These are phyloP conservation scores for Verticillium longisporum DNA, from an alignment of 2,329 filamentous ascomycete species.

Conservation along the genomic window DNA sequence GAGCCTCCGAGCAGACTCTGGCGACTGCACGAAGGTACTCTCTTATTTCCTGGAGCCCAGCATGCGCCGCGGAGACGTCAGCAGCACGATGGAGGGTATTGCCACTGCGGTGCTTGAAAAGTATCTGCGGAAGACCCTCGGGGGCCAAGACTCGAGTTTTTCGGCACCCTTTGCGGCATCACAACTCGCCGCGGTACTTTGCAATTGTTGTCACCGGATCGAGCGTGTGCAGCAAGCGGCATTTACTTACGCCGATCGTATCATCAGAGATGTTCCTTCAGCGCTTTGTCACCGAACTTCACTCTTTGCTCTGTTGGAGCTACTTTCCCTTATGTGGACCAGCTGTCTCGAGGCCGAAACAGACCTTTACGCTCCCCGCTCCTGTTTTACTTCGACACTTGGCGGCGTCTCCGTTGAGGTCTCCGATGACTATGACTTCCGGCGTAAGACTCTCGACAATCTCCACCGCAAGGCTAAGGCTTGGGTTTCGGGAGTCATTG, in stretches of 20 bases:
- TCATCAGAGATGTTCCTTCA: conserved; percentile 79
- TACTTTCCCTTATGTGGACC: conserved; percentile 90
- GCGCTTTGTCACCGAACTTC: conserved; percentile 85
- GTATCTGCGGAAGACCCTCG: conserved; percentile 71
- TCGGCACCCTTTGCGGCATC: conserved; percentile 87
- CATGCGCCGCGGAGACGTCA: conserved; percentile 58
- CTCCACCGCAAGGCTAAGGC: conserved; percentile 69
- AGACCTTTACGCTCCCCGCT: conserved; percentile 84
- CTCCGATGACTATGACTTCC: conserved; percentile 86
- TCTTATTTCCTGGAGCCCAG: conserved; percentile 94
- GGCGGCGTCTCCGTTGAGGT: conserved; percentile 79
- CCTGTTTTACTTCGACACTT: conserved; percentile 69
- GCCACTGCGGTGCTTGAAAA: conserved; percentile 65
- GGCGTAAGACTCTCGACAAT: conserved; percentile 69
- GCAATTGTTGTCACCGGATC: conserved; percentile 88
- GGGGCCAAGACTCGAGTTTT: conserved; percentile 66
- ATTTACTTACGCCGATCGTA: conserved; percentile 73
- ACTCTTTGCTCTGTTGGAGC: conserved; percentile 84
- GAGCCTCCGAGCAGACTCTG: conserved; percentile 75
- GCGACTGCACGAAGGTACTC: conserved; percentile 83
- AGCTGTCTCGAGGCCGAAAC: conserved; percentile 92
- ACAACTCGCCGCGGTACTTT: conserved; percentile 80
- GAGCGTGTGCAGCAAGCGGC: conserved; percentile 86
- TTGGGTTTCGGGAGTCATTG: conserved; percentile 78
- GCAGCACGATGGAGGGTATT: conserved; percentile 58